phyloP scores from a whole-genome alignment of 768 basidiomycete genomes.

The Termitomyces sp. region DNA sequence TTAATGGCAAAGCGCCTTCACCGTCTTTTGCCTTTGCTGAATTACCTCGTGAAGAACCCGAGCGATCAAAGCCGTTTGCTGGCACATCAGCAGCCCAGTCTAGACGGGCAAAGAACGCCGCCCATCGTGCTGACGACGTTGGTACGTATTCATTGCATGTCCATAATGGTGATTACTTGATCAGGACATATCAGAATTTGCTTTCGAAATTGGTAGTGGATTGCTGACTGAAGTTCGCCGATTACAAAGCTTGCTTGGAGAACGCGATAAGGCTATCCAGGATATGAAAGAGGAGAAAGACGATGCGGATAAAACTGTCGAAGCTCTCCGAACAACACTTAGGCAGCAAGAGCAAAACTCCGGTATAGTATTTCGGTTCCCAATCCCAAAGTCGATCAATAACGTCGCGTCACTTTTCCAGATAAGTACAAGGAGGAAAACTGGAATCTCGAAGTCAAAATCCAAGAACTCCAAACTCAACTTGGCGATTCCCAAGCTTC shows the following conservation, averaged over 20 bases:
- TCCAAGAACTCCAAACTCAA: slow-evolving; percentile 81
- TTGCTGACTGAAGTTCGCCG: slow-evolving; percentile 89
- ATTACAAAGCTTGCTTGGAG: slow-evolving; percentile 84
- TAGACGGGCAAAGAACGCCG: slow-evolving; percentile 87
- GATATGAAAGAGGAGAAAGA: slow-evolving; percentile 92
- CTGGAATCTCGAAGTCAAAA: slow-evolving; percentile 94
- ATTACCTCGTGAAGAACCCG: slow-evolving; percentile 55
- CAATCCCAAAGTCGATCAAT: slow-evolving; percentile 1
- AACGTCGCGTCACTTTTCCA: slow-evolving; percentile 22
- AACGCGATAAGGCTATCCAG: slow-evolving; percentile 90
- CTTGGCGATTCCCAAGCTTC: slow-evolving; percentile 63
- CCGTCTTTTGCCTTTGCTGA: slow-evolving; percentile 44
- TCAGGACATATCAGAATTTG: slow-evolving; percentile 70
- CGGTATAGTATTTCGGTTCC: slow-evolving; percentile 41
- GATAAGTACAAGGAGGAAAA: slow-evolving; percentile 98
- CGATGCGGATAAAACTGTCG: slow-evolving; percentile 76
- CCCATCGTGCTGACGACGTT: slow-evolving; percentile 85
- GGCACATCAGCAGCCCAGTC: slow-evolving; percentile 83
- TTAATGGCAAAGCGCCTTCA: slow-evolving; percentile 44
- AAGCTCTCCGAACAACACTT: slow-evolving; percentile 70
- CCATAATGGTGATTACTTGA: slow-evolving; percentile 14
- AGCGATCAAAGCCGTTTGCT: slow-evolving; percentile 55
- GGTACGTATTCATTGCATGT: slow-evolving; percentile 44
- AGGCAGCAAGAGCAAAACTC: slow-evolving; percentile 76
- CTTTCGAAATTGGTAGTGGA: slow-evolving; percentile 95